phyloP scores from a whole-genome alignment of 2,329 filamentous ascomycete genomes.

The Teratosphaeria pseudoeucalypti region DNA sequence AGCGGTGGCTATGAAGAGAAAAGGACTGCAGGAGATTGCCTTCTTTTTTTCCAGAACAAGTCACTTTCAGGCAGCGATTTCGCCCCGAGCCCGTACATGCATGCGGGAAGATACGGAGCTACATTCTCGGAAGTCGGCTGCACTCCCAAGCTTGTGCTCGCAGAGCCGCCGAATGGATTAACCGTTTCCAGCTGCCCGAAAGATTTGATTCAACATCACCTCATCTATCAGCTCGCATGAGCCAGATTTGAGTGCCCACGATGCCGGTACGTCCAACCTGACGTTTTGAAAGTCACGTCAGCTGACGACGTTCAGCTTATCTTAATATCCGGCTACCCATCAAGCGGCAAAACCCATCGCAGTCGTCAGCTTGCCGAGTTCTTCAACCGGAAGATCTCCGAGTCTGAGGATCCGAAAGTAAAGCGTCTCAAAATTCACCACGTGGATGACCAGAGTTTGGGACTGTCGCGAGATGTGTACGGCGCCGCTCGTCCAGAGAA shows the following conservation, averaged over 20 bases:
- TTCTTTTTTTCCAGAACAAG: neutral
- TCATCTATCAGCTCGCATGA: neutral
- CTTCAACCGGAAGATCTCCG: constrained; percentile 49
- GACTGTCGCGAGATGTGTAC: constrained; percentile 61
- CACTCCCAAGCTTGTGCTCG: neutral
- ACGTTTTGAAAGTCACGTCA: neutral
- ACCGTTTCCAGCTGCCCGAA: neutral
- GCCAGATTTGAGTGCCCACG: neutral
- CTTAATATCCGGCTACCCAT: constrained; percentile 49
- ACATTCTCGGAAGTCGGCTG: neutral
- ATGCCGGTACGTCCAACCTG: neutral
- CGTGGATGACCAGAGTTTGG: constrained; percentile 62
- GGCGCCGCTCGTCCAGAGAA: constrained; percentile 71
- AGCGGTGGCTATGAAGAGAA: neutral
- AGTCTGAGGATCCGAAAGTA: constrained; percentile 33
- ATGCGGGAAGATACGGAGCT: neutral
- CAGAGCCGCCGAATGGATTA: neutral
- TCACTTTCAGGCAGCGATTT: neutral
- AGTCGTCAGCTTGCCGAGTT: constrained; percentile 54
- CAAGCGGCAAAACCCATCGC: constrained; percentile 52
- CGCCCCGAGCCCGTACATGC: neutral
- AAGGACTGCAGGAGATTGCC: neutral
- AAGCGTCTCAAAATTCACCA: constrained; percentile 56
- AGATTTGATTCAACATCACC: neutral
- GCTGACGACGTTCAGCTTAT: constrained; percentile 14